Percentiles rank a stretch among this genome's conserved stretches.
These are phyloP conservation scores for Laguncularia racemosa DNA, from an alignment of 345 rosid species.

Conservation along the genomic window DNA sequence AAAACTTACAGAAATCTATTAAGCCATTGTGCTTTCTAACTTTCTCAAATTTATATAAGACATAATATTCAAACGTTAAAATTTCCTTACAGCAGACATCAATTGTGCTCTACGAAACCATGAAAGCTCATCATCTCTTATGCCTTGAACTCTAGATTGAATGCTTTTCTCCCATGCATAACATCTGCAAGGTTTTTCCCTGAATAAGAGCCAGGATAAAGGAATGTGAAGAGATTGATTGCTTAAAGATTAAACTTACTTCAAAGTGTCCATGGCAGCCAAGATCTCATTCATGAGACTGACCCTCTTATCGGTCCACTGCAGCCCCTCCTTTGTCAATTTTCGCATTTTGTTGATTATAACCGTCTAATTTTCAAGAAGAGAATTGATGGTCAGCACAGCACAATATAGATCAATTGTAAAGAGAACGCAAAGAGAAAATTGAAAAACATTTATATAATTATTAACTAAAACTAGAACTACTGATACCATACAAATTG, in stretches of 20 bases:
- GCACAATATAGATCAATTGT: too few relatives aligned
- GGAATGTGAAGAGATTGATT: neutral
- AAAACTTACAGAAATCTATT: too few relatives aligned
- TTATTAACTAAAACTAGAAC: too few relatives aligned
- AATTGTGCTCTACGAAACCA: constrained; percentile 88
- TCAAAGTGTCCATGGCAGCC: constrained; percentile 92
- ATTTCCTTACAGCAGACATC: constrained; percentile 60
- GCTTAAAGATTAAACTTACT: constrained; percentile 36
- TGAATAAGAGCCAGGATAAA: constrained; percentile 3
- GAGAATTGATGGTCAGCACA: neutral
- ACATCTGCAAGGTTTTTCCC: constrained; percentile 40
- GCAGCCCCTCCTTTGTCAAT: constrained; percentile 84
- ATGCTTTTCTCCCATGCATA: constrained; percentile 98
- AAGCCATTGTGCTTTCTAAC: too few relatives aligned
- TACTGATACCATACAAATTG: too few relatives aligned
- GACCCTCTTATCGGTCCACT: constrained; percentile 91
- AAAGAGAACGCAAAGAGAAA: too few relatives aligned
- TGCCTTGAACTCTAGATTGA: constrained; percentile 59
- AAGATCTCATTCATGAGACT: constrained; percentile 84
- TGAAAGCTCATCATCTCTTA: constrained; percentile 69
- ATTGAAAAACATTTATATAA: too few relatives aligned
- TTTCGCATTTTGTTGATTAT: constrained; percentile 85
- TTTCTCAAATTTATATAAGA: too few relatives aligned
- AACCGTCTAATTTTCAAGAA: constrained; percentile 44
- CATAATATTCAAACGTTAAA: neutral